Percentiles rank a stretch among this genome's conserved stretches.
Conservation (phyloP, 805 yeast genomes). For the Dipodascus geniculatus region DNA sequence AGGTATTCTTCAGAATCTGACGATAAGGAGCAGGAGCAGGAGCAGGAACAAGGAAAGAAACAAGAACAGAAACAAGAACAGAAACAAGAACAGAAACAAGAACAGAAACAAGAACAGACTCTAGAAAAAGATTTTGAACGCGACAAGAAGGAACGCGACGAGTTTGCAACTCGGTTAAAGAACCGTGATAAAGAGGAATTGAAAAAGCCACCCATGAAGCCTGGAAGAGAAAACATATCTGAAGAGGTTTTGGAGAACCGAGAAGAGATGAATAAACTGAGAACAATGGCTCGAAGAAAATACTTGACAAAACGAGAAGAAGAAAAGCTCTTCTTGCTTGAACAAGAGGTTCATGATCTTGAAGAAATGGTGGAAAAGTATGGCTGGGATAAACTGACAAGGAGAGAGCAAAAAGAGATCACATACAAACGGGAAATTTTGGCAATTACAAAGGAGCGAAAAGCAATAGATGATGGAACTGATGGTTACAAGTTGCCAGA, state of each 20-base stretch:
- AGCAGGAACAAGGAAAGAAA: no score
- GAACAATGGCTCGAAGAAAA: constrained; percentile 38
- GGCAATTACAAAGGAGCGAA: constrained; percentile 31
- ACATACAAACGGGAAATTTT: constrained; percentile 39
- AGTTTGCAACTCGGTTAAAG: constrained; percentile 20
- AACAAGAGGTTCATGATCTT: constrained; percentile 36
- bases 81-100: no score
- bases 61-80: no score
- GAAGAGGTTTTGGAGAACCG: background rate
- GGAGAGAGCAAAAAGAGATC: constrained; percentile 40
- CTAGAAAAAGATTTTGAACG: constrained; percentile 9
- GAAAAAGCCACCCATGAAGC: background rate
- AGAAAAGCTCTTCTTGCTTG: constrained; percentile 32
- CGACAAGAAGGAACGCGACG: constrained; percentile 24
- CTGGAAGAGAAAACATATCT: constrained; percentile 1
- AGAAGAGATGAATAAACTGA: constrained; percentile 25
- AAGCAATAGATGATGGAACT: constrained; percentile 24
- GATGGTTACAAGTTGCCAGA: constrained; percentile 44
- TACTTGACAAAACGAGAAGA: constrained; percentile 39
- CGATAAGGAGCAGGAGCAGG: no score
- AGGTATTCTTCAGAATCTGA: no score
- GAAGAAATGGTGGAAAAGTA: constrained; percentile 37
- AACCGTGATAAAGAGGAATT: constrained; percentile 11
- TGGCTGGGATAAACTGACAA: constrained; percentile 44
- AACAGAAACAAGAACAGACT: background rate